Evolutionary conservation across 495 filamentous ascomycete genomes (phyloP), one percentile per base, ranked within the genome.

Genomic region (Podospora appendiculata): DNA sequence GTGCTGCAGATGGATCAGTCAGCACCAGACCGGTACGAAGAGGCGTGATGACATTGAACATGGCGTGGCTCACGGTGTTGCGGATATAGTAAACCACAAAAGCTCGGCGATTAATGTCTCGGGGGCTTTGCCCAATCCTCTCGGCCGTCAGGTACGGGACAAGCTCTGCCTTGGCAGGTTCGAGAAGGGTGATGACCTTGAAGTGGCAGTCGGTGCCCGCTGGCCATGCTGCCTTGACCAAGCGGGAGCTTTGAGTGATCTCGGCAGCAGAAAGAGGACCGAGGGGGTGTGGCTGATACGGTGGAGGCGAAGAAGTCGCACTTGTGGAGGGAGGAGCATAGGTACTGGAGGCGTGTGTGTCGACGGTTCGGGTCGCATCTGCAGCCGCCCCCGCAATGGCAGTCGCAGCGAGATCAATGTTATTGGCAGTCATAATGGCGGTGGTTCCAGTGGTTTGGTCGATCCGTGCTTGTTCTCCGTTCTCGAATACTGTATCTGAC

Each of bases 31-130:
- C 36, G 8, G 10, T 6, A 6, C 17, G 4, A 45, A 13, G 9
- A 44, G 8, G 3, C 11, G 8, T 9, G 4, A 38, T 5, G 40
- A 17, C 19, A 17, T 11, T 40, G 47, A 18, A 10, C 39, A 25
- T 2, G 25, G 5, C 25, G 5, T 25, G 12, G 58, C 72, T 63
- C 62, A 83, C 81, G 38, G 84, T 87, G 48, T 79, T 78, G 39
- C 75, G 69, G 56, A 87, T 67, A 55, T 85, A 86, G 61, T 87
- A 88, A 39, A 75, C 73, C 7, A 85, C 66, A 36, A 84, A 82
- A 0, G 69, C 74, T 48, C 66, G 75, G 32, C 82, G 70, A 49
- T 78, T 73, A 40, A 83, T 74, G 32, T 14, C 45, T 55, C 62
- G 39, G 8, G 49, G 51, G 2, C 13, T 19, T 50, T 59, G 19